phyloP scores from a whole-genome alignment of 2,329 filamentous ascomycete species.

The Podosphaera fusca region DNA sequence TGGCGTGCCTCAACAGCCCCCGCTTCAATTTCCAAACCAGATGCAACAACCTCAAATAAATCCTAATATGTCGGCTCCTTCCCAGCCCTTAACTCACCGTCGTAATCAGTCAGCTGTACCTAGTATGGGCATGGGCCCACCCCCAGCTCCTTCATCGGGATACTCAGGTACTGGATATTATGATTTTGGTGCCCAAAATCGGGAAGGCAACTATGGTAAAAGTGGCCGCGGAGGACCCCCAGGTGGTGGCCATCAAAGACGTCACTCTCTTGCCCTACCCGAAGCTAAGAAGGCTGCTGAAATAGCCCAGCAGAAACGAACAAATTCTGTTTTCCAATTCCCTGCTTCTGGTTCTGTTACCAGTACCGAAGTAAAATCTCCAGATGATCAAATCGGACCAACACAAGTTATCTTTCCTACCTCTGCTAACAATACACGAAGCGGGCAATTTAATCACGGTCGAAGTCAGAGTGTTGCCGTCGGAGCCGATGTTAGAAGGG shows the following conservation, averaged over 20 bases:
- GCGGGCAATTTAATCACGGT: slow-evolving; percentile 36
- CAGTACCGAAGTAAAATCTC: slow-evolving; percentile 17
- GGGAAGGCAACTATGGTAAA: slow-evolving; percentile 39
- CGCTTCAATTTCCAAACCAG: slow-evolving; percentile 76
- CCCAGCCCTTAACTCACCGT: slow-evolving; percentile 67
- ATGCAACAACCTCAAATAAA: slow-evolving; percentile 51
- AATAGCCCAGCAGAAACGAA: slow-evolving; percentile 86
- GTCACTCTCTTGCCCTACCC: slow-evolving; percentile 81
- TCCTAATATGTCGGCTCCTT: slow-evolving; percentile 50
- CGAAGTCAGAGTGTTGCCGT: slow-evolving; percentile 84
- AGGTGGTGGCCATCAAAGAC: slow-evolving; percentile 64
- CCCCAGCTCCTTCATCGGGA: slow-evolving; percentile 75
- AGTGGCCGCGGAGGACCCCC: slow-evolving; percentile 49
- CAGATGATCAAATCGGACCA: slow-evolving; percentile 12
- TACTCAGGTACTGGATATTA: slow-evolving; percentile 57
- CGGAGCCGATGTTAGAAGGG: slow-evolving; percentile 44
- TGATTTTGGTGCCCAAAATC: slow-evolving; percentile 44
- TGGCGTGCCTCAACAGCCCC: slow-evolving; percentile 54
- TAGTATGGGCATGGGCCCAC: slow-evolving; percentile 70
- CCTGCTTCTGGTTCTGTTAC: slow-evolving; percentile 49
- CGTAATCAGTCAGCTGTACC: slow-evolving; percentile 95
- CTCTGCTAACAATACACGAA: slow-evolving; percentile 17
- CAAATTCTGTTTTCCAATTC: slow-evolving; percentile 85
- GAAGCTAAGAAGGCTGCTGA: slow-evolving; percentile 97
- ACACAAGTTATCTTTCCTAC: slow-evolving; percentile 9